Percentiles rank a stretch among this genome's conserved stretches.
Conservation (phyloP, 1,284 basidiomycete species). For the Cryptococcus hybrid region DNA sequence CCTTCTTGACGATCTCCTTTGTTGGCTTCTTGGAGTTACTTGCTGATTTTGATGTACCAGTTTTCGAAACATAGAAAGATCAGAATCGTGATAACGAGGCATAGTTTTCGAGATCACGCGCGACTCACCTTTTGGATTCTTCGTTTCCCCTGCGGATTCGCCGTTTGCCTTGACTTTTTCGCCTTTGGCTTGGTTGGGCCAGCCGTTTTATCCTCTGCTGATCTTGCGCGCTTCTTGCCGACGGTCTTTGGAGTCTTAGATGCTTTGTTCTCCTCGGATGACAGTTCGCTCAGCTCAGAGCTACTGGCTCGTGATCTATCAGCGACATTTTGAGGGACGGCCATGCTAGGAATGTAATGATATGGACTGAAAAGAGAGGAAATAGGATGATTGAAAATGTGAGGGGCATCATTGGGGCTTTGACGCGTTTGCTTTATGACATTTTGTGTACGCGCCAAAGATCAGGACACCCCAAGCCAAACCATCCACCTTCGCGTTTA, state of each 20-base stretch:
- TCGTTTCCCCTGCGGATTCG: neutral
- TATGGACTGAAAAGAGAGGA: too few species aligned
- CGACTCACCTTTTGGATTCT: neutral
- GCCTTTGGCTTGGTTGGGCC: neutral
- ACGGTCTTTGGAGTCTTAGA: neutral
- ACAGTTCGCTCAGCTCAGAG: slow-evolving; percentile 1
- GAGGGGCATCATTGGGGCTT: too few species aligned
- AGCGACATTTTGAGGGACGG: too few species aligned
- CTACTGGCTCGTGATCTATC: neutral
- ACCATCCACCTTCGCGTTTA: too few species aligned
- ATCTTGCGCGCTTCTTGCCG: slow-evolving; percentile 1
- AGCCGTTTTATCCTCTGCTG: neutral
- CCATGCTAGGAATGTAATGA: too few species aligned
- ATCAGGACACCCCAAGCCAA: too few species aligned
- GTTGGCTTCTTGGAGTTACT: neutral
- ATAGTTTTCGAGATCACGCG: neutral
- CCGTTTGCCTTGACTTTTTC: neutral
- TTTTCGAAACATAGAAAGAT: neutral
- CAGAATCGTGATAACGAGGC: neutral
- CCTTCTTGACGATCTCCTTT: neutral
- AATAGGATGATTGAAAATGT: too few species aligned
- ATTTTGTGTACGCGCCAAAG: too few species aligned
- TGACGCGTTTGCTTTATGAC: too few species aligned
- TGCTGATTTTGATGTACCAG: neutral
- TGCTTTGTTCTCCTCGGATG: neutral